Evolutionary conservation across 805 yeast genomes (phyloP).

Genomic region (Alloascoidea hylecoeti): DNA sequence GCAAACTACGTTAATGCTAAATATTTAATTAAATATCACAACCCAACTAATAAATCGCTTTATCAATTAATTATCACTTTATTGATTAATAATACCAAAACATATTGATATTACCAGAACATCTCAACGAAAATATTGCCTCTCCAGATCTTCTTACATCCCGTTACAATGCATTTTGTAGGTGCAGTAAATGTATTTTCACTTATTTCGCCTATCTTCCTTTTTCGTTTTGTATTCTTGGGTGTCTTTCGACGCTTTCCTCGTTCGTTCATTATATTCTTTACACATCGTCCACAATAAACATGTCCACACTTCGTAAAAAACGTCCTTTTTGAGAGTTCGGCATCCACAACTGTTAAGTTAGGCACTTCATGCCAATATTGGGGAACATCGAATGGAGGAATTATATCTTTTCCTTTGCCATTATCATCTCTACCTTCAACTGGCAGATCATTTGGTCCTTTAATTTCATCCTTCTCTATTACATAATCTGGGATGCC

Average conservation of each 20-base stretch:
- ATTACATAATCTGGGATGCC: conserved; percentile 48
- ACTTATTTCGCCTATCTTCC: conserved; percentile 6
- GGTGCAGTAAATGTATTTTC: too few species aligned
- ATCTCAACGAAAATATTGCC: too few species aligned
- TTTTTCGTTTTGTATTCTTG: conserved; percentile 22
- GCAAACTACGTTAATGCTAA: too few species aligned
- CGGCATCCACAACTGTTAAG: conserved; percentile 39
- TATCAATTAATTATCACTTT: too few species aligned
- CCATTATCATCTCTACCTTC: conserved; percentile 2
- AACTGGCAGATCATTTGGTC: not conserved
- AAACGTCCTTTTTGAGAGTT: conserved; percentile 52
- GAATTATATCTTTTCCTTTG: not conserved
- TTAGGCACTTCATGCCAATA: not conserved
- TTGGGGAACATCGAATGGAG: not conserved
- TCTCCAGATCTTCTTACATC: too few species aligned
- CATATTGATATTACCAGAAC: too few species aligned
- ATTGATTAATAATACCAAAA: too few species aligned
- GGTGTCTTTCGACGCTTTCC: not conserved
- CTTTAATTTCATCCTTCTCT: conserved; percentile 12
- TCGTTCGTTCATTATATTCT: conserved; percentile 24
- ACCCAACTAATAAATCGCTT: too few species aligned
- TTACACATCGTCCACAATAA: conserved; percentile 77
- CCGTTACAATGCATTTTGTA: too few species aligned
- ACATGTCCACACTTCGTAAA: conserved; percentile 69
- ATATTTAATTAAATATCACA: too few species aligned